phyloP scores from a whole-genome alignment of 257 asterid genomes.

The Parsonsia alboflavescens region DNA sequence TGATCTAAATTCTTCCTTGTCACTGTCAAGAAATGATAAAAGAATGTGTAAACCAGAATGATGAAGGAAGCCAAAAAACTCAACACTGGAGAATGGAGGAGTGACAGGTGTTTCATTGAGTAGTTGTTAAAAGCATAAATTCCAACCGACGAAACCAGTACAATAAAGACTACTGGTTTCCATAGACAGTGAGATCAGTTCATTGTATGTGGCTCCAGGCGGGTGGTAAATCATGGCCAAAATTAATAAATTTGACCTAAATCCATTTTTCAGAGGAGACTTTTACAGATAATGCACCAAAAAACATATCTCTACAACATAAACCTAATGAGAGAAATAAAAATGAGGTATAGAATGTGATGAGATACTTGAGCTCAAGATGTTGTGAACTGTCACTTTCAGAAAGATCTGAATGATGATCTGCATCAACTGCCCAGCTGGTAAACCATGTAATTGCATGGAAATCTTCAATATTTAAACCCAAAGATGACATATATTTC shows the following conservation, averaged over 20 bases:
- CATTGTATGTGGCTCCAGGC: no score
- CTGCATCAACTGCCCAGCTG: constrained; percentile 99
- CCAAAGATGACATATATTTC: constrained; percentile 52
- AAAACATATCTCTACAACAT: not conserved
- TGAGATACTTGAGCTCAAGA: constrained; percentile 35
- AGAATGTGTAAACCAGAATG: not conserved
- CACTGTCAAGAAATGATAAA: constrained; percentile 30
- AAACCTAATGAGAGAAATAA: not conserved
- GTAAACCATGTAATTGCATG: constrained; percentile 89
- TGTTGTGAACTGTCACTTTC: constrained; percentile 34
- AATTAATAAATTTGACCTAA: no score
- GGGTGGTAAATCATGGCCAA: no score
- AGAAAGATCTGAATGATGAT: constrained; percentile 56
- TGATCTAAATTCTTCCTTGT: constrained; percentile 20
- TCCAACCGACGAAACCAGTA: not conserved
- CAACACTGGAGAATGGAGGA: not conserved
- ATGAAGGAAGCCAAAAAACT: not conserved
- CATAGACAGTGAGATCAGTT: not conserved
- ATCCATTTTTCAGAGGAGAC: no score
- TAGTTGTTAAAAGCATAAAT: not conserved
- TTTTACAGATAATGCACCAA: not conserved
- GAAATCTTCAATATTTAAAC: constrained; percentile 70
- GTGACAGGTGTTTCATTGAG: not conserved
- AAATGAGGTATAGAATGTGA: not conserved
- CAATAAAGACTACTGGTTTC: not conserved